phyloP scores from a whole-genome alignment of 176 grass and related monocot genomes.

The Neostapfia colusana region DNA sequence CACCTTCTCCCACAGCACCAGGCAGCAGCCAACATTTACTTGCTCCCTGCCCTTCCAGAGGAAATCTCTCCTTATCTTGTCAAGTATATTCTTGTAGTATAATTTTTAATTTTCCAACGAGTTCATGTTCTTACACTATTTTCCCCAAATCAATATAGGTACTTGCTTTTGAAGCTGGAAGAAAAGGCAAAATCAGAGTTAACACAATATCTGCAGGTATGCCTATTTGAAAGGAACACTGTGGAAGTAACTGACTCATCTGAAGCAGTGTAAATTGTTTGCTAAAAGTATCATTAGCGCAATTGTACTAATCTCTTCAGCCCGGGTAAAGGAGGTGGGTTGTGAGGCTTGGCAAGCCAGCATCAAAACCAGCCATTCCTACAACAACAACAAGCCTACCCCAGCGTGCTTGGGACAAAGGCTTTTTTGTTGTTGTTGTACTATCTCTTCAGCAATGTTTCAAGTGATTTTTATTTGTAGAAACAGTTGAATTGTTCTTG shows the following conservation, averaged over 20 bases:
- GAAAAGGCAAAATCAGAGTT: constrained; percentile 83
- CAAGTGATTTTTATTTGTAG: neutral
- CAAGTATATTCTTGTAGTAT: neutral
- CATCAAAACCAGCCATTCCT: no score
- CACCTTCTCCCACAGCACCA: no score
- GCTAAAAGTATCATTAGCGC: no score
- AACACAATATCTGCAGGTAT: constrained; percentile 98
- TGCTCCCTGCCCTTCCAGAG: no score
- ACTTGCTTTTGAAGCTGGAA: constrained; percentile 89
- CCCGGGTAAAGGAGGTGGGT: no score
- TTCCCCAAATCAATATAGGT: constrained; percentile 44
- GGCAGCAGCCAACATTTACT: no score
- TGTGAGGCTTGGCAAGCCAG: no score
- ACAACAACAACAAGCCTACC: no score
- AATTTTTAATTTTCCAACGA: constrained; percentile 1
- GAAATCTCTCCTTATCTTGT: no score
- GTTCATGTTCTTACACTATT: constrained; percentile 1
- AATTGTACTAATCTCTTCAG: no score
- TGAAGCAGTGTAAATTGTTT: neutral
- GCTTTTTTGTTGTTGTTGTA: no score
- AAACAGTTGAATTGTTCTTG: neutral
- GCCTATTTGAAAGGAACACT: constrained; percentile 1
- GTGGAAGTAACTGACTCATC: neutral
- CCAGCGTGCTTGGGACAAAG: no score
- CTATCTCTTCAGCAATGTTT: neutral